phyloP scores from a whole-genome alignment of 305 asterid species.

The Euphrasia arctica region DNA sequence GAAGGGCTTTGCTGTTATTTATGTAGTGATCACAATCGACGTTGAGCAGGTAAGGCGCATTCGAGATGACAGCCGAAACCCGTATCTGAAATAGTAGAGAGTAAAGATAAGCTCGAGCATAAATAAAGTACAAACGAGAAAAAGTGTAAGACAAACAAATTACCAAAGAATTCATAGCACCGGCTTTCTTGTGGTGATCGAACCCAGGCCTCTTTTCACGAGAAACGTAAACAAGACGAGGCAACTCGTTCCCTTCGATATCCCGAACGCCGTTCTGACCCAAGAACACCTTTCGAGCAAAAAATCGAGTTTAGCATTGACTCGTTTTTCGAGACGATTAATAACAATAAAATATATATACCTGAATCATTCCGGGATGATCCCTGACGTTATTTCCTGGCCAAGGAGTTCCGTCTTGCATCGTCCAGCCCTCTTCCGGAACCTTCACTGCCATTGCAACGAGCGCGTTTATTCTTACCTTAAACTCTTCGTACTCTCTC shows the following conservation, averaged over 20 bases:
- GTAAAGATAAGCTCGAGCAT: neutral
- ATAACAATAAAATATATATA: constrained; percentile 16
- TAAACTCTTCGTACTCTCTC: constrained; percentile 97
- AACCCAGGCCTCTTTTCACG: constrained; percentile 98
- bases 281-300: constrained; percentile 67
- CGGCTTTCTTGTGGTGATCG: constrained; percentile 97
- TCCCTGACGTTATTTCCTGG: constrained; percentile 95
- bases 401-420: constrained; percentile 99
- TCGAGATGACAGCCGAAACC: constrained; percentile 91
- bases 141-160: constrained; percentile 18
- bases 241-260: constrained; percentile 86
- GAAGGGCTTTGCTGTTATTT: constrained; percentile 91
- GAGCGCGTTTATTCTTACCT: constrained; percentile 76
- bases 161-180: constrained; percentile 99
- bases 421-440: constrained; percentile 99
- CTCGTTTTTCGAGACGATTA: neutral
- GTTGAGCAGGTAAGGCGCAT: constrained; percentile 88
- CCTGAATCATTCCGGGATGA: constrained; percentile 99
- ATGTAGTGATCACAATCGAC: constrained; percentile 99
- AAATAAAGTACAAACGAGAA: neutral
- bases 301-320: constrained; percentile 5
- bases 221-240: constrained; percentile 91
- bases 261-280: constrained; percentile 88
- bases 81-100: constrained; percentile 49
- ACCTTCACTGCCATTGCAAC: constrained; percentile 93